These are phyloP conservation scores for Saturnispora quitensis DNA, from an alignment of 805 yeast genomes.

Conservation along the genomic window DNA sequence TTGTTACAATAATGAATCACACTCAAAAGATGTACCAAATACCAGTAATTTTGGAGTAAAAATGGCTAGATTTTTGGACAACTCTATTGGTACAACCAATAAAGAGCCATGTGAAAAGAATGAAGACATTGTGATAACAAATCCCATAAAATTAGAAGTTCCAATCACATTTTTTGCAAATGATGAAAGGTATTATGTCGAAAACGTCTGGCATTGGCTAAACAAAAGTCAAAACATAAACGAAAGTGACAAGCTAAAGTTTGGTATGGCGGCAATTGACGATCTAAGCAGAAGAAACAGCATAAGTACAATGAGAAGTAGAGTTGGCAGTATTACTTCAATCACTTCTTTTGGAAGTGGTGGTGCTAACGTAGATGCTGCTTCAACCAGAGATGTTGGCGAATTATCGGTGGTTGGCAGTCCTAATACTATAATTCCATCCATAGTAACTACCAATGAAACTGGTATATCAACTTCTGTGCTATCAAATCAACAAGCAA, in stretches of 20 bases:
- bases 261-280: conserved; percentile 7
- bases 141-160: conserved; percentile 30
- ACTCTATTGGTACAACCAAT: not conserved
- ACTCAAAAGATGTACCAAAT: not conserved
- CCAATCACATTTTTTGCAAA: conserved; percentile 27
- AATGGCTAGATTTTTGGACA: conserved; percentile 19
- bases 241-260: conserved; percentile 2
- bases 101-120: not conserved
- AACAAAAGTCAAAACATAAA: not conserved
- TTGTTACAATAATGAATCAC: conserved; percentile 34
- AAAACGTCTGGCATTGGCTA: conserved; percentile 6
- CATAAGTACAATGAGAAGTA: conserved; percentile 7
- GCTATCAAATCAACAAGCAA: not conserved
- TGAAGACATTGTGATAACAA: conserved; percentile 27
- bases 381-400: not conserved
- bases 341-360: conserved; percentile 3
- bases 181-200: conserved; percentile 14
- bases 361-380: not conserved
- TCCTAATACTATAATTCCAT: conserved; percentile 4
- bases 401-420: conserved; percentile 6
- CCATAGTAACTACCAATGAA: conserved; percentile 5
- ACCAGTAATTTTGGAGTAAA: conserved; percentile 5
- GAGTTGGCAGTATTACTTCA: conserved; percentile 6
- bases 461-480: not conserved
- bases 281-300: conserved; percentile 5